These are phyloP conservation scores for Bimuria novae-zelandiae DNA, from an alignment of 2,329 filamentous ascomycete species.

Conservation along the genomic window DNA sequence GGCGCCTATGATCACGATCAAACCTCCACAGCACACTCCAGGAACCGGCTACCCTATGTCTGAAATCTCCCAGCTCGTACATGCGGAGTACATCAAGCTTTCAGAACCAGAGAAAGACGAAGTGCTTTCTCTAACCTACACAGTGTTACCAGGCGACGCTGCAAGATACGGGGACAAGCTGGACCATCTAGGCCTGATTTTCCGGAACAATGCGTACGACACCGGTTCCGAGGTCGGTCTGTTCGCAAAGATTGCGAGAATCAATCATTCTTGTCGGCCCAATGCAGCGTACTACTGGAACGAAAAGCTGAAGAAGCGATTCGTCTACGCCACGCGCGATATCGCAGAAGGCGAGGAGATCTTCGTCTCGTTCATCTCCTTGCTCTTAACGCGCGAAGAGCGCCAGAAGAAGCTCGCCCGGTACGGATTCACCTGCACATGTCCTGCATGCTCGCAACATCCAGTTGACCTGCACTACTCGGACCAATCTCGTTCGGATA, in stretches of 20 bases:
- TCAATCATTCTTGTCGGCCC: slow-evolving; percentile 44
- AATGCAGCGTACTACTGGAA: slow-evolving; percentile 47
- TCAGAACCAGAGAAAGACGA: slow-evolving; percentile 24
- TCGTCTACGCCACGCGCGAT: slow-evolving; percentile 43
- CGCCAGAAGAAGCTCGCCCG: slow-evolving; percentile 38
- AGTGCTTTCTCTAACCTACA: slow-evolving; percentile 34
- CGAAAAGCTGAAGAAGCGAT: slow-evolving; percentile 29
- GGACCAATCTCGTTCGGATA: slow-evolving; percentile 31
- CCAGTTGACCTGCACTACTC: slow-evolving; percentile 20
- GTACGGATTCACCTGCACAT: slow-evolving; percentile 45
- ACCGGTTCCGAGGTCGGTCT: slow-evolving; percentile 36
- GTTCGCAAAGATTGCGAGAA: slow-evolving; percentile 42
- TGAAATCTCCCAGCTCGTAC: slow-evolving; percentile 26
- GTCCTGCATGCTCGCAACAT: slow-evolving; percentile 42
- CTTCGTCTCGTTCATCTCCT: slow-evolving; percentile 45
- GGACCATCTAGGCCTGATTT: slow-evolving; percentile 39
- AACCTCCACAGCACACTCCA: slow-evolving; percentile 28
- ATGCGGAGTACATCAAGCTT: slow-evolving; percentile 31
- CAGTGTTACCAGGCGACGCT: slow-evolving; percentile 20
- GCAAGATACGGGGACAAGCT: slow-evolving; percentile 6
- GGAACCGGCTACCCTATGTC: slow-evolving; percentile 33
- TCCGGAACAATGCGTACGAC: slow-evolving; percentile 44
- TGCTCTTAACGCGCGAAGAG: slow-evolving; percentile 34
- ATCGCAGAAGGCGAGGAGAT: slow-evolving; percentile 49
- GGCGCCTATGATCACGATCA: slow-evolving; percentile 43